Evolutionary conservation across 257 asterid genomes (phyloP).

Genomic region (Thymus mandschuricus): DNA sequence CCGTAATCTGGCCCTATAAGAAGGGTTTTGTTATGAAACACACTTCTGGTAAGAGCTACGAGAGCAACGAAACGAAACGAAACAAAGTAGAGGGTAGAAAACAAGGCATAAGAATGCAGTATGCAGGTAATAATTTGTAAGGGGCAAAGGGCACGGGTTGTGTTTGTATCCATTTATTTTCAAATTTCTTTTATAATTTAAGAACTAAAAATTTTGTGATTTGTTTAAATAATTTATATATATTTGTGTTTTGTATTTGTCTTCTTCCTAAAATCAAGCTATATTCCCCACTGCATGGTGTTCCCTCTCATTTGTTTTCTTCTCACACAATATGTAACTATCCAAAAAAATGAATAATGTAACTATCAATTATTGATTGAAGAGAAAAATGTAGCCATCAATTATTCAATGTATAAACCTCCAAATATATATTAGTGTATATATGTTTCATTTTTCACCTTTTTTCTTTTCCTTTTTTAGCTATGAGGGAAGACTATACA

Average conservation of each 20-base stretch:
- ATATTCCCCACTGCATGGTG: slow-evolving; percentile 17
- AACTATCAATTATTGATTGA: slow-evolving; percentile 1
- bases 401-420: slow-evolving; percentile 9
- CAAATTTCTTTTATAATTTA: slow-evolving; percentile 2
- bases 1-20: too few relatives aligned
- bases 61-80: too few relatives aligned
- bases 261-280: slow-evolving; percentile 23
- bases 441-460: too few relatives aligned
- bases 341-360: neutral
- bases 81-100: too few relatives aligned
- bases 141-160: slow-evolving; percentile 11
- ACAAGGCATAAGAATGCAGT: too few relatives aligned
- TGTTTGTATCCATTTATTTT: slow-evolving; percentile 19
- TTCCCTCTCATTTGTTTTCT: slow-evolving; percentile 25
- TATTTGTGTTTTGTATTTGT: neutral
- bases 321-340: neutral
- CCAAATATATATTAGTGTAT: neutral
- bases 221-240: slow-evolving; percentile 11
- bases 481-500: too few relatives aligned
- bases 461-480: too few relatives aligned
- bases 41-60: too few relatives aligned
- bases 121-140: too few relatives aligned
- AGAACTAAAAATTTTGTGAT: neutral
- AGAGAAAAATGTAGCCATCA: slow-evolving; percentile 10
- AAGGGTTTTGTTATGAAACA: too few relatives aligned